Percentiles rank a stretch among this genome's conserved stretches.
These are phyloP conservation scores for Lichtheimia ramosa DNA, from an alignment of 371 early-diverging fungal genomes.

Conservation along the genomic window DNA sequence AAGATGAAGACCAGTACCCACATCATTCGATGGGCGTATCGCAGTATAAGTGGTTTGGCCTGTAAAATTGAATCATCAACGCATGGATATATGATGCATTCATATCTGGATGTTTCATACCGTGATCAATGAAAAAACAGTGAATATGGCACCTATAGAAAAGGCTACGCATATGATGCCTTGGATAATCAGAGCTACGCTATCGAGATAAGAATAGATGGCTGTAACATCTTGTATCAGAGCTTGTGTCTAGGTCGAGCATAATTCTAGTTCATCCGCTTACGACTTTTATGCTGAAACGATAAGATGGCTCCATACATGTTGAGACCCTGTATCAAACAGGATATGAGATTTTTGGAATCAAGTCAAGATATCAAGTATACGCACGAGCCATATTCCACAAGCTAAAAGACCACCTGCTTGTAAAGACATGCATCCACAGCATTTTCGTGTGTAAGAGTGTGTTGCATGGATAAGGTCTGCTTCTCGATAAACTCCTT, in stretches of 20 bases:
- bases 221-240: conserved; percentile 15
- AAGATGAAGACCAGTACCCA: conserved; percentile 23
- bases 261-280: conserved; percentile 4
- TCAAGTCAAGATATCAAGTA: background rate
- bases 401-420: conserved; percentile 19
- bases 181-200: conserved; percentile 23
- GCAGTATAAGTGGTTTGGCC: conserved; percentile 13
- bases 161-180: conserved; percentile 35
- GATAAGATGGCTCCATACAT: conserved; percentile 23
- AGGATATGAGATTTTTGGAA: background rate
- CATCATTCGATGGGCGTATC: conserved; percentile 16
- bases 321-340: background rate
- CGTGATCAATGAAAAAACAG: conserved; percentile 27
- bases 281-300: conserved; percentile 25
- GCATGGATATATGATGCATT: background rate
- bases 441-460: conserved; percentile 25
- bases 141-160: conserved; percentile 25
- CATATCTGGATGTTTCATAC: conserved; percentile 9
- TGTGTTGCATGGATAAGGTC: conserved; percentile 18
- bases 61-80: background rate
- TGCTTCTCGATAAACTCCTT: conserved; percentile 3
- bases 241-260: background rate
- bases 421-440: conserved; percentile 26
- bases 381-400: conserved; percentile 20
- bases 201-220: conserved; percentile 34